Base-by-base conservation (phyloP, 805 yeast species). In the Komagataella ulmi region DNA sequence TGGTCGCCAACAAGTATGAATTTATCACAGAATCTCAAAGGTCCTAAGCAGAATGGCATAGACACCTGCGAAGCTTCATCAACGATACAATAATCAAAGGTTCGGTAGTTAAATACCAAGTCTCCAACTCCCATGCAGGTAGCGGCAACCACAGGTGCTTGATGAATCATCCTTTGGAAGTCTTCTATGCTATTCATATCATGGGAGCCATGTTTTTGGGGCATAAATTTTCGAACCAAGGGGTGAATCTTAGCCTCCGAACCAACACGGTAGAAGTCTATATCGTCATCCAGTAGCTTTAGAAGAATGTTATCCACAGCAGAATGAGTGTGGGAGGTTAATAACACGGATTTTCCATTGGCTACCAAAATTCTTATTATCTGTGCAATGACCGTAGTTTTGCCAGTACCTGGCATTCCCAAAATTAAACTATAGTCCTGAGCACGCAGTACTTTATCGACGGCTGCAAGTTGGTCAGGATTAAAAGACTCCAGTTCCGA, bases 331-430 rank as follows among this genome's bases (percentile, higher is more conserved):
- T 87, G 89, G 0, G 96, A 85, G 0, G 97, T 79, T 49, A 93
- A 66, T 21, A 93, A 68, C 1, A 93, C 83, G 0, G 85, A 72
- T 60, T 85, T 85, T 1, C 79, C 80, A 48, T 74, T 73, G 1
- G 67, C 65, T 3, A 82, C 83, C 24, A 93, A 62, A 45, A 76
- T 69, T 53, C 76, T 73, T 46, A 90, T 83, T 17, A 93, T 59
- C 48, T 83, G 81, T 0, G 95, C 85, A 51, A 93, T 89, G 0
- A 90, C 85, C 0, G 98, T 88, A 1, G 97, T 88, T 61, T 88
- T 88, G 7, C 97, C 99, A 0, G 98, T 93, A 3, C 99, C 99
- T 0, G 99, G 99, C 99, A 93, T 93, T 0, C 99, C 99, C 54
- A 91, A 68, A 17, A 93, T 77, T 58, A 93, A 70, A 3, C 90